Base-by-base conservation (phyloP, 306 rosid genomes). In the Acacia crassicarpa region DNA sequence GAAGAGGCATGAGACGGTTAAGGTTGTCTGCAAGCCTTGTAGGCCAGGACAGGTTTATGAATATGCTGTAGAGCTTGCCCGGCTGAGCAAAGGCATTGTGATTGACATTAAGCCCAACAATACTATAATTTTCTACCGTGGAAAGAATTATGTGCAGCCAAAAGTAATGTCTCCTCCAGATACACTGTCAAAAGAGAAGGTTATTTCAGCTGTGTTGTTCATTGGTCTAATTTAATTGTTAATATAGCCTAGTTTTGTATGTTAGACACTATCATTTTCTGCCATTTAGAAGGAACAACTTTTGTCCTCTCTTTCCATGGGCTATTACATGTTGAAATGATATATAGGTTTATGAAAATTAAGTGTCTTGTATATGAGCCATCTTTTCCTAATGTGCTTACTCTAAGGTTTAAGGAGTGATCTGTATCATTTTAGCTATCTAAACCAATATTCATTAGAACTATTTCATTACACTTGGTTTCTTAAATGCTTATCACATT, bases 1-100 rank as follows among this genome's bases (percentile, higher is more conserved):
- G 98, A 95, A 95, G 89, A 93, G 86, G 76, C 98, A 95, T 48
- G 97, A 93, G 85, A 95, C 98, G 0, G 94, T 95, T 53, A 95
- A 95, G 86, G 95, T 95, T 74, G 80, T 86, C 79, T 95, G 98
- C 86, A 90, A 91, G 87, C 97, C 98, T 87, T 95, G 98, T 88
- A 88, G 81, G 76, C 97, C 94, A 2, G 98, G 95, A 32, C 95
- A 93, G 85, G 88, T 89, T 83, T 94, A 87, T 13, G 89, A 89
- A 84, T 94, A 85, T 85, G 94, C 97, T 44, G 90, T 93, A 71
- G 97, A 94, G 85, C 97, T 93, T 30, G 79, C 97, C 85, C 88
- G 95, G 46, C 86, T 93, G 84, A 94, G 98, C 89, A 94, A 93
- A 87, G 97, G 97, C 85, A 93, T 93, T 63, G 92, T 88, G 86